Conservation (phyloP, 2,329 filamentous ascomycete species). For the Graphium sp. region DNA sequence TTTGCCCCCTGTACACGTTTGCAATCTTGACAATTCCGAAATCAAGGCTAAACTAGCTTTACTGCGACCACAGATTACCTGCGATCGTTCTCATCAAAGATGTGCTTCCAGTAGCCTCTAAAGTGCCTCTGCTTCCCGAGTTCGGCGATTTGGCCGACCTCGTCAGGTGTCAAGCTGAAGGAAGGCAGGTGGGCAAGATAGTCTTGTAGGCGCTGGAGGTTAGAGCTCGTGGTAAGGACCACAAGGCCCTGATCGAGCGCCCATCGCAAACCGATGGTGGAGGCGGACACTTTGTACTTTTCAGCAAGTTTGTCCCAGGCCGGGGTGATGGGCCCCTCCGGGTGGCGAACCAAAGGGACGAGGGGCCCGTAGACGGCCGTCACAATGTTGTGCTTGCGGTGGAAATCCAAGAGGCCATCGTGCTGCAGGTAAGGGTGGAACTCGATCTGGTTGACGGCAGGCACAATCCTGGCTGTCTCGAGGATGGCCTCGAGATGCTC, state of each 20-base stretch:
- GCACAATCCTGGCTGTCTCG: slow-evolving; percentile 40
- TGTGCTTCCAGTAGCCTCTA: slow-evolving; percentile 38
- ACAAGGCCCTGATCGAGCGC: slow-evolving; percentile 41
- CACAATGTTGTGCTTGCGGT: slow-evolving; percentile 38
- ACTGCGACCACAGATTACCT: slow-evolving; percentile 16
- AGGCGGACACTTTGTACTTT: slow-evolving; percentile 40
- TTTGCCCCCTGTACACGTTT: too few relatives aligned
- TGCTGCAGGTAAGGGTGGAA: slow-evolving; percentile 63
- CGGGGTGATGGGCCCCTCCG: slow-evolving; percentile 33
- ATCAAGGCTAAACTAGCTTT: too few relatives aligned
- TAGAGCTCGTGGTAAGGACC: slow-evolving; percentile 41
- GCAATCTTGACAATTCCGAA: too few relatives aligned
- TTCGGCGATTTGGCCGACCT: slow-evolving; percentile 37
- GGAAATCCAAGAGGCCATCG: slow-evolving; percentile 37
- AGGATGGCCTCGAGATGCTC: slow-evolving; percentile 37
- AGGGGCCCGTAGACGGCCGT: slow-evolving; percentile 39
- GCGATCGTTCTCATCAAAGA: slow-evolving; percentile 33
- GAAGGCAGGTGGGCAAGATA: slow-evolving; percentile 30
- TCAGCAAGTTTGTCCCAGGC: slow-evolving; percentile 30
- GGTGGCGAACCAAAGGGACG: slow-evolving; percentile 26
- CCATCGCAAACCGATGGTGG: slow-evolving; percentile 43
- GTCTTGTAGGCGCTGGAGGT: slow-evolving; percentile 36
- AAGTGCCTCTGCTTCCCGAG: slow-evolving; percentile 43
- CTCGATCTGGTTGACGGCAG: slow-evolving; percentile 69
- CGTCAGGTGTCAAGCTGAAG: slow-evolving; percentile 42